Evolutionary conservation across 2,329 filamentous ascomycete species (phyloP), one percentile per base, ranked within the genome.

Genomic region (Colletotrichum lupini): DNA sequence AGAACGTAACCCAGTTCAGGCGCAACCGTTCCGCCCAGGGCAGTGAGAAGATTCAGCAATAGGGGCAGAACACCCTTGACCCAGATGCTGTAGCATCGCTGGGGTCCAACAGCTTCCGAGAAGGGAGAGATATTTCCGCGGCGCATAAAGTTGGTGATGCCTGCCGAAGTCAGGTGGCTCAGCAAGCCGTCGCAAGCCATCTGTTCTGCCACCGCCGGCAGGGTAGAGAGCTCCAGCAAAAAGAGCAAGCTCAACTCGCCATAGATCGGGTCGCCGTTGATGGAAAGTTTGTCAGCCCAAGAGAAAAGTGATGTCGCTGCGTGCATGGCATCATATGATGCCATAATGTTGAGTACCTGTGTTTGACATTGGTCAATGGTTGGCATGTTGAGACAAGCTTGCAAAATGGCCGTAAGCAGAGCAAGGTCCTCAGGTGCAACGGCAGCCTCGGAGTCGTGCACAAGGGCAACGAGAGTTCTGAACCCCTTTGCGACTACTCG

Each of bases 171-270:
- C 63, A 98, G 86, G 74, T 94, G 93, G 77, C 92, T 91, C 6
- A 99, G 88, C 16, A 98, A 87, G 37, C 94, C 95, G 77, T 98
- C 95, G 53, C 95, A 92, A 0, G 96, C 97, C 77, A 99, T 91
- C 75, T 97, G 93, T 81, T 98, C 96, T 3, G 97, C 96, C 64
- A 98, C 88, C 22, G 90, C 83, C 0, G 94, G 93, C 16, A 98
- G 88, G 16, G 91, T 92, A 1, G 95, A 98, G 14, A 99, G 88
- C 76, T 97, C 94, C 26, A 98, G 90, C 16, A 99, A 88, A 82
- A 98, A 97, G 30, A 95, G 88, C 53, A 98, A 89, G 78, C 94
- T 94, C n/a, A 98, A 89, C 80, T 98, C 95, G 75, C 95, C 97
- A 81, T 98, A 98, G 35, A 98, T 87, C 0, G 97, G 96, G 79